Evolutionary conservation across 1,284 basidiomycete species (phyloP), one percentile per base, ranked within the genome.

Genomic region (Cutaneotrichosporon sp.): DNA sequence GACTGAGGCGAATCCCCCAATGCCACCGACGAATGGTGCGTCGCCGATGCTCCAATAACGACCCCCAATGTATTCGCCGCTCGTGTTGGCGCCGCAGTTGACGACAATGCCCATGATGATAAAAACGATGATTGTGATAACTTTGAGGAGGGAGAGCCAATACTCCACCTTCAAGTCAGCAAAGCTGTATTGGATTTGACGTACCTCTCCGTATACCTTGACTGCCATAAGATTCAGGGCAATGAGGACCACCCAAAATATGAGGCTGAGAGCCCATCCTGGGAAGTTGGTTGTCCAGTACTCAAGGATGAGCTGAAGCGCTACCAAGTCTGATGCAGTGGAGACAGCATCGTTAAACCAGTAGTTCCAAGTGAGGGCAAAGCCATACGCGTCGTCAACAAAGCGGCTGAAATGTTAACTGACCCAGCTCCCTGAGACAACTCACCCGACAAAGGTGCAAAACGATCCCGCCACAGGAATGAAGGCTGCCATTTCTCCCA

Each of bases 311-410:
- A 90, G 81, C 5, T 87, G 80, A 0, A 85, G 81, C 17, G 88
- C 88, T 52, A 83, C 83, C 10, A 91, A 75, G 64, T 91, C 88
- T 4, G 86, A 84, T 2, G 88, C 87, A 13, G 90, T 77, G 51
- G 87, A 73, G 55, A 78, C 76, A 20, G 73, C 64, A 20, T 42
- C 33, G n/a, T 42, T 42, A 18, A 42, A 36, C 48, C 39, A 42
- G 68, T 88, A 88, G 66, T 87, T 85, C 85, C 85, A 90, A 51
- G 87, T 87, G 81, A 87, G 83, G 10, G 87, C 81, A 65, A 90
- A 89, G 1, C 84, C 84, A 56, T 90, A 79, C 1, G 88, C 84
- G 8, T 85, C 84, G 67, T 89, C 84, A 3, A 51, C 48, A 46
- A 54, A 60, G 12, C 59, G 55, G 17, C 49, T 49, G 40, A 7